A percentile compares a stretch with the other conserved stretches of the same genome.
phyloP scores from a whole-genome alignment of 202 grass and related monocot species.

The Dendrocalamus latiflorus region DNA sequence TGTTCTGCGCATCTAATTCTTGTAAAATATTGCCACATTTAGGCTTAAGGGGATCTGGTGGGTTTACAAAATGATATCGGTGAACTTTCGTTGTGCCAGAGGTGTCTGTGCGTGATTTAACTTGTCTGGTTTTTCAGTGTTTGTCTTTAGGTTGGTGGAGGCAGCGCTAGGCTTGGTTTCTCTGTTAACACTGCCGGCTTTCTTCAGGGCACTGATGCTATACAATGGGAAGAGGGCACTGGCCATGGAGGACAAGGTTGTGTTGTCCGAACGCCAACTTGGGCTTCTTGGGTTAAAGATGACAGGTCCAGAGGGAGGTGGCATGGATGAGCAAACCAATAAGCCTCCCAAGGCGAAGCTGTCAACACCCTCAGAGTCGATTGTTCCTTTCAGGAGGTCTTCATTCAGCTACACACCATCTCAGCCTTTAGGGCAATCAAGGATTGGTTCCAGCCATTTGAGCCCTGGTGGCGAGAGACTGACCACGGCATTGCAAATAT shows the following conservation, averaged over 20 bases:
- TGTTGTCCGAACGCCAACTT: constrained; percentile 48
- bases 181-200: constrained; percentile 39
- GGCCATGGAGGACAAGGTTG: constrained; percentile 48
- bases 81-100: not conserved
- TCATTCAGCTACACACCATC: constrained; percentile 77
- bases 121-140: constrained; percentile 40
- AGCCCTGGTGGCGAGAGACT: constrained; percentile 62
- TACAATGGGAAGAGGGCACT: constrained; percentile 44
- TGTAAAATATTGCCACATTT: constrained; percentile 12
- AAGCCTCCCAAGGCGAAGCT: constrained; percentile 71
- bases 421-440: constrained; percentile 28
- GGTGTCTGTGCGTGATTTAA: not conserved
- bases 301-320: constrained; percentile 10
- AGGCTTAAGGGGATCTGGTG: not conserved
- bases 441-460: constrained; percentile 49
- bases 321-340: constrained; percentile 44
- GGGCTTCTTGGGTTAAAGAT: constrained; percentile 57
- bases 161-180: constrained; percentile 42
- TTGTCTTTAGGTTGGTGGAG: constrained; percentile 53
- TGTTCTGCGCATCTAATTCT: constrained; percentile 6
- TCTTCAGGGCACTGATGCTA: constrained; percentile 60
- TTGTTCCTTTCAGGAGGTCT: constrained; percentile 74
- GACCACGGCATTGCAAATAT: constrained; percentile 42
- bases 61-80: not conserved
- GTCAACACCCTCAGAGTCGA: constrained; percentile 55